Evolutionary conservation across 352 stramenopile species (phyloP).

Genomic region (Peronosclerospora sorghi): DNA sequence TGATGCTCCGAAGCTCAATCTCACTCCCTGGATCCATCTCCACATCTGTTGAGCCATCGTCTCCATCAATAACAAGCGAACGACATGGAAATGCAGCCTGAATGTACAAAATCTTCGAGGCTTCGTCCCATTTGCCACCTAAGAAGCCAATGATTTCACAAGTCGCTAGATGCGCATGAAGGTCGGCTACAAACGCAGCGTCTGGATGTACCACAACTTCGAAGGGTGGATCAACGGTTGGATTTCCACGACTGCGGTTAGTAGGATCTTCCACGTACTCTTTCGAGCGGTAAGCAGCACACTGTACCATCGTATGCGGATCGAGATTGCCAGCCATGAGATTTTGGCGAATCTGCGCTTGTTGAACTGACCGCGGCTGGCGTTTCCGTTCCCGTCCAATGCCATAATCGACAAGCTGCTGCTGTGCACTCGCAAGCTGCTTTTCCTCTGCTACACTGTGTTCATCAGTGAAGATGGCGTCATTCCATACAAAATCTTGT

Average conservation of each 20-base stretch:
- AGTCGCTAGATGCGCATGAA: slow-evolving; percentile 88
- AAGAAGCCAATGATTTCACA: slow-evolving; percentile 93
- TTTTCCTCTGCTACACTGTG: slow-evolving; percentile 13
- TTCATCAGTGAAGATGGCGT: slow-evolving; percentile 50
- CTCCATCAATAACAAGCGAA: slow-evolving; percentile 78
- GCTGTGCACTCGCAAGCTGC: slow-evolving; percentile 8
- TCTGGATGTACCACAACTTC: slow-evolving; percentile 83
- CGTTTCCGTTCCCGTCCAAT: slow-evolving; percentile 33
- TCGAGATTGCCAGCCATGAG: slow-evolving; percentile 62
- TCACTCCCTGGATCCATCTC: slow-evolving; percentile 92
- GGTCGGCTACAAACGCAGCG: slow-evolving; percentile 84
- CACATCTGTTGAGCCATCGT: slow-evolving; percentile 88
- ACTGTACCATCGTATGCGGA: slow-evolving; percentile 83
- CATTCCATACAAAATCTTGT: slow-evolving; percentile 66
- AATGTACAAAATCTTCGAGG: slow-evolving; percentile 80
- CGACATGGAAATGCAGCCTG: slow-evolving; percentile 90
- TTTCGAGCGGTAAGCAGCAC: slow-evolving; percentile 45
- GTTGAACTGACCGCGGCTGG: slow-evolving; percentile 55
- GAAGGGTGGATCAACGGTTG: slow-evolving; percentile 68
- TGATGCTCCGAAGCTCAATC: slow-evolving; percentile 86
- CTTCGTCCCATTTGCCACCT: slow-evolving; percentile 81
- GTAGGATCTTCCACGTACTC: slow-evolving; percentile 23
- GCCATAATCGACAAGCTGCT: slow-evolving; percentile 14
- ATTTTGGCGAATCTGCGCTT: slow-evolving; percentile 72
- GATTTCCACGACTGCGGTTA: slow-evolving; percentile 33